These are phyloP conservation scores for Ustulina deusta DNA, from an alignment of 2,329 filamentous ascomycete genomes.

Conservation along the genomic window DNA sequence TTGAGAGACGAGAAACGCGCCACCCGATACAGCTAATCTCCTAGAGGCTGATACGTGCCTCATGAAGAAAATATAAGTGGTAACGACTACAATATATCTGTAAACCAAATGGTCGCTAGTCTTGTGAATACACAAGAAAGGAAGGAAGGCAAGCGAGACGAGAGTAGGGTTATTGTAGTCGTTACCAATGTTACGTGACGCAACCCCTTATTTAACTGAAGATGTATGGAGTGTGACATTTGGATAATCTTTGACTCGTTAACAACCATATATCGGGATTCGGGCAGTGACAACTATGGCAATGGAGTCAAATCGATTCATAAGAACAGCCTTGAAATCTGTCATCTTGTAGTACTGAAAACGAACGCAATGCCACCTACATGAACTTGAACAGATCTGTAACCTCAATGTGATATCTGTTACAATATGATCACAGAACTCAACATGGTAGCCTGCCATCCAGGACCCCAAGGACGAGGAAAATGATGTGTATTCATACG, in stretches of 20 bases:
- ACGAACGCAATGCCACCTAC: conserved; percentile 4
- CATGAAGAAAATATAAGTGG: neutral
- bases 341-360: neutral
- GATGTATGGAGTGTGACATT: neutral
- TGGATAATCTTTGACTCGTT: neutral
- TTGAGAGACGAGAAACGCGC: conserved; percentile 6
- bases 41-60: neutral
- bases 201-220: neutral
- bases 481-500: conserved; percentile 4
- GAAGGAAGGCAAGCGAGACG: no score
- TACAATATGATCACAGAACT: neutral
- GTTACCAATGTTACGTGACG: neutral
- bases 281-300: neutral
- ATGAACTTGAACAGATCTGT: neutral
- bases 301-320: neutral
- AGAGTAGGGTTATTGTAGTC: no score
- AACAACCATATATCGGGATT: neutral
- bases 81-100: neutral
- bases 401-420: neutral
- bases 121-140: neutral
- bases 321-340: neutral
- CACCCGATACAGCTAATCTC: conserved; percentile 8
- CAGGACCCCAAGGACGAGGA: neutral
- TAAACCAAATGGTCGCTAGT: no score
- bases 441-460: neutral